Percentiles rank a stretch among this genome's conserved stretches.
Conservation (phyloP, 1,284 basidiomycete species). For the Lentinus polychrous region DNA sequence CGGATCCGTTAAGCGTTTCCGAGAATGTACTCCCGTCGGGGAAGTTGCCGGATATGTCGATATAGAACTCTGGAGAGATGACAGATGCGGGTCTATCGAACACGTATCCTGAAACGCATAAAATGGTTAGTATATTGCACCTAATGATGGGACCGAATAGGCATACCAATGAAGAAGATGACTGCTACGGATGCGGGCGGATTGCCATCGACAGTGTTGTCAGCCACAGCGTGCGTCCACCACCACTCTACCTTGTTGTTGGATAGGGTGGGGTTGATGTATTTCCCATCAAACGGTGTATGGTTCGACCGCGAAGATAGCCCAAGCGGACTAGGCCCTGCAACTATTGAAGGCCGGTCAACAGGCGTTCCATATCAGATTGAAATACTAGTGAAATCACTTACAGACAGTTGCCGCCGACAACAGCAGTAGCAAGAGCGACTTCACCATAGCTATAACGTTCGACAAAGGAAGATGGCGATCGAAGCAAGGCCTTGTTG, state of each 20-base stretch:
- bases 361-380: no score
- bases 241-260: slow-evolving; percentile 2
- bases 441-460: no score
- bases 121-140: not conserved
- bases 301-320: no score
- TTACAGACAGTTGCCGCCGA: no score
- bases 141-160: not conserved
- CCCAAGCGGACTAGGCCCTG: no score
- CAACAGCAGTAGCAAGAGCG: no score
- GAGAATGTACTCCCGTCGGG: slow-evolving; percentile 19
- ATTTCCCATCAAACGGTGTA: slow-evolving; percentile 1
- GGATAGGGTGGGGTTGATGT: not conserved
- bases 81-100: slow-evolving; percentile 9
- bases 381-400: no score
- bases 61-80: slow-evolving; percentile 19
- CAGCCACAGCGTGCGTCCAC: slow-evolving; percentile 2
- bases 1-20: slow-evolving; percentile 14
- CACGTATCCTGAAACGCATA: slow-evolving; percentile 16
- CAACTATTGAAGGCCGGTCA: no score
- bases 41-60: slow-evolving; percentile 18
- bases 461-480: no score
- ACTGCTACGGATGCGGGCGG: slow-evolving; percentile 3
- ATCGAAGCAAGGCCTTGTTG: no score
- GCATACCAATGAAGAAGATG: slow-evolving; percentile 4
- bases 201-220: not conserved